These are phyloP conservation scores for Elongisporangium anandrum DNA, from an alignment of 352 stramenopile species.

Conservation along the genomic window DNA sequence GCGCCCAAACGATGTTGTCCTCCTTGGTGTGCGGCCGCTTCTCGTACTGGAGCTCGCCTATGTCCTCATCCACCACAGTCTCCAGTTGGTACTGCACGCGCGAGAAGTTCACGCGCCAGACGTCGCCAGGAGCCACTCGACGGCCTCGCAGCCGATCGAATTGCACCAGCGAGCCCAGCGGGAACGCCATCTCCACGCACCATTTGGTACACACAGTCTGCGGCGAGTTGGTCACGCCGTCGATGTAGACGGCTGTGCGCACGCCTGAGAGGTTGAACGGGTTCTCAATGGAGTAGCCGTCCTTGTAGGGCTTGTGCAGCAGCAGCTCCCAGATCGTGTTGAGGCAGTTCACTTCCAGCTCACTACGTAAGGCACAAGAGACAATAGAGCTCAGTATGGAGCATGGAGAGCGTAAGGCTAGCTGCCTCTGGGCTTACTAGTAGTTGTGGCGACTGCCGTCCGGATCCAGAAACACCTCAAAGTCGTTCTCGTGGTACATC, in stretches of 20 bases:
- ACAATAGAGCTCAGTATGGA: not conserved
- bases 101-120: slow-evolving; percentile 89
- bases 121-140: slow-evolving; percentile 25
- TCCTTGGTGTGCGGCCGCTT: slow-evolving; percentile 47
- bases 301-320: slow-evolving; percentile 84
- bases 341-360: slow-evolving; percentile 90
- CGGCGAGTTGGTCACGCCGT: slow-evolving; percentile 73
- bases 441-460: slow-evolving; percentile 82
- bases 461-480: slow-evolving; percentile 92
- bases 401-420: not conserved
- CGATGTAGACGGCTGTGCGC: slow-evolving; percentile 48
- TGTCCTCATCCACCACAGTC: slow-evolving; percentile 39
- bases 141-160: slow-evolving; percentile 43
- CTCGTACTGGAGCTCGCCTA: slow-evolving; percentile 37
- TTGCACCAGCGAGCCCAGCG: slow-evolving; percentile 58
- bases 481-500: slow-evolving; percentile 91
- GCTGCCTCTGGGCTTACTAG: slow-evolving; percentile 43
- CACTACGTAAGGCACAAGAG: slow-evolving; percentile 25
- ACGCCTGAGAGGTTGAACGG: slow-evolving; percentile 56
- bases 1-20: slow-evolving; percentile 74
- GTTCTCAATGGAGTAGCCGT: slow-evolving; percentile 79
- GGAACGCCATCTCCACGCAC: slow-evolving; percentile 81
- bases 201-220: slow-evolving; percentile 58
- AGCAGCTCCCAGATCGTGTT: slow-evolving; percentile 91
- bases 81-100: slow-evolving; percentile 80